Evolutionary conservation across 176 grass and related monocot species (phyloP), one percentile per base, ranked within the genome.

Genomic region (Dactylis glomerata): DNA sequence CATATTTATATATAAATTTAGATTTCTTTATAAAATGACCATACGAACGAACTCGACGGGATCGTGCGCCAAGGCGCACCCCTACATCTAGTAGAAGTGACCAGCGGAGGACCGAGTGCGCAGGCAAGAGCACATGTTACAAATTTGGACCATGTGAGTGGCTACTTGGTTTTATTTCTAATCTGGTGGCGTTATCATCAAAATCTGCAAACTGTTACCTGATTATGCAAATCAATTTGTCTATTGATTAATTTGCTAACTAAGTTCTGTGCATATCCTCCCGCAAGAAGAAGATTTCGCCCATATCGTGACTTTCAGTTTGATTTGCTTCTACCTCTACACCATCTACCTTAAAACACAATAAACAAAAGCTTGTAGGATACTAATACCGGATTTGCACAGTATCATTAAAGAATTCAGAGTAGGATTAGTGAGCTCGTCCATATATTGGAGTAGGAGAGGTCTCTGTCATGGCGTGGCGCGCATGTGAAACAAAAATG

Each of bases 391-490:
- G 5, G 38, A 33, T 11, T 46, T 80, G 19, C 4, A 42, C 9
- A 51, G 46, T 1, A 49, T 49, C 14, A 17, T 49, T 49, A 49
- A 16, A 16, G 46, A 15, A 49, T 16, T 16, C 46, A 16, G 46
- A 52, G 17, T 52, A 52, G 50, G 19, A 20, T 22, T 52, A 52
- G 19, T 20, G 50, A 52, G 50, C 19, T 52, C 50, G 19, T 52
- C 3, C 17, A 22, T 52, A 52, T 52, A 52, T 20, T 52, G 19
- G n/a, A n/a, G 19, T 26, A 41, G 32, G 68, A 45, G 10, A 76
- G 65, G 54, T 86, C 66, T 14, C 83, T 62, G 6, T 72, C 51
- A 16, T 50, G 44, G 77, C 34, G 44, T 65, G 68, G 45, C 44
- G 0, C 0, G 24, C 44, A 32, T 64, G 65, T 15, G 23, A 75